Evolutionary conservation across 2,329 filamentous ascomycete species (phyloP).

Genomic region (Helotiales sp.): DNA sequence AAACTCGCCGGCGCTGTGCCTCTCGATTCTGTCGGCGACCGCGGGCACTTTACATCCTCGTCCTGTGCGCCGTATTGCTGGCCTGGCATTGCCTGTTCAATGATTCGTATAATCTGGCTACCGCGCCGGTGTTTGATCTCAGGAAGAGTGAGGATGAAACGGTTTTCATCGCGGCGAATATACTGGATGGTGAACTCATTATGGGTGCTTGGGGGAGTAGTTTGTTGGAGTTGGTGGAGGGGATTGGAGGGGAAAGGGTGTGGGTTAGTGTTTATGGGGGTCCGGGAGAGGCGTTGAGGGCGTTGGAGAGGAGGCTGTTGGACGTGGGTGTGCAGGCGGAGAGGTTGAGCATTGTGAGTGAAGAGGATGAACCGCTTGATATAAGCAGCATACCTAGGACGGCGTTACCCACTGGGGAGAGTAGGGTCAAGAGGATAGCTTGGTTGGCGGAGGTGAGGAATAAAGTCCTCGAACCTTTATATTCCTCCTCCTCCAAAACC

Average conservation of each 20-base stretch:
- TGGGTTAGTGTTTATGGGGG: slow-evolving; percentile 76
- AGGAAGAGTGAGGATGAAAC: slow-evolving; percentile 54
- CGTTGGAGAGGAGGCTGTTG: slow-evolving; percentile 53
- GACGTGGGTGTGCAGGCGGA: slow-evolving; percentile 46
- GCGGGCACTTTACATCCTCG: neutral
- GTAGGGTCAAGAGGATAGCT: slow-evolving; percentile 72
- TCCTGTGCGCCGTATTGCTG: slow-evolving; percentile 33
- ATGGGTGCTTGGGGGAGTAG: slow-evolving; percentile 67
- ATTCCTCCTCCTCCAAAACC: slow-evolving; percentile 47
- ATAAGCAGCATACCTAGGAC: slow-evolving; percentile 62
- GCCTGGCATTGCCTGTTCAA: slow-evolving; percentile 43
- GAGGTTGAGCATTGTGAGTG: slow-evolving; percentile 59
- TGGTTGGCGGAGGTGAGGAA: slow-evolving; percentile 77
- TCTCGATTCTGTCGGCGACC: slow-evolving; percentile 28
- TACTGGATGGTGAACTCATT: slow-evolving; percentile 70
- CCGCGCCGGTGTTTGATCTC: slow-evolving; percentile 13
- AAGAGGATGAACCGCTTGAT: slow-evolving; percentile 58
- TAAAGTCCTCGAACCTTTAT: slow-evolving; percentile 68
- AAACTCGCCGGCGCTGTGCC: slow-evolving; percentile 30
- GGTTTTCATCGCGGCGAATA: slow-evolving; percentile 74
- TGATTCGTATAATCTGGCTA: slow-evolving; percentile 50
- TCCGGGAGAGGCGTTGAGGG: slow-evolving; percentile 56
- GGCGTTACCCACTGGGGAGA: slow-evolving; percentile 64
- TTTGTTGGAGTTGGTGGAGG: slow-evolving; percentile 64
- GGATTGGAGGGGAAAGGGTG: slow-evolving; percentile 70